phyloP scores from a whole-genome alignment of 1,284 basidiomycete genomes.

The Macrocystidia cucumis region DNA sequence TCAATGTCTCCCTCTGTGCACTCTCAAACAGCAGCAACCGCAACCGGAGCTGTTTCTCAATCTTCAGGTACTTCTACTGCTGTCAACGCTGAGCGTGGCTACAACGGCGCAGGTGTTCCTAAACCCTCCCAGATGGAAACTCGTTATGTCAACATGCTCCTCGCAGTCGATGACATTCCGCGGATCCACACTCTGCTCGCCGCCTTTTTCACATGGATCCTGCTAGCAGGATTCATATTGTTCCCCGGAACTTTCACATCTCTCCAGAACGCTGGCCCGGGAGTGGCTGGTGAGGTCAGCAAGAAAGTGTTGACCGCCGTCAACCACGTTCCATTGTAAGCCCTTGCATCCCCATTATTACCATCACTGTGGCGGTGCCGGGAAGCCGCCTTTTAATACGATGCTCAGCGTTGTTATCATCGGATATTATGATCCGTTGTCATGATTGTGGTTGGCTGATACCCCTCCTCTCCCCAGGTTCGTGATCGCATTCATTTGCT shows the following conservation, averaged over 20 bases:
- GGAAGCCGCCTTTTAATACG: too few species aligned
- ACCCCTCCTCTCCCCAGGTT: conserved; percentile 24
- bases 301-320: conserved; percentile 25
- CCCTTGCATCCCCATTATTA: conserved; percentile 2
- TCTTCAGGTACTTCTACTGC: too few species aligned
- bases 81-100: too few species aligned
- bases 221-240: conserved; percentile 50
- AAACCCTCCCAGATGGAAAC: conserved; percentile 19
- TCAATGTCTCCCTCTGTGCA: too few species aligned
- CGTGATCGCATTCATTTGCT: conserved; percentile 44
- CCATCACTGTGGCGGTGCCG: too few species aligned
- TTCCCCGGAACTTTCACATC: conserved; percentile 53
- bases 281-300: conserved; percentile 18
- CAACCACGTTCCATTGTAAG: conserved; percentile 36
- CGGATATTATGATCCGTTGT: too few species aligned
- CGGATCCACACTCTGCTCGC: conserved; percentile 35
- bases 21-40: too few species aligned
- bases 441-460: conserved; percentile 3
- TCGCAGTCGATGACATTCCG: conserved; percentile 39
- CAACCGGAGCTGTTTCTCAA: too few species aligned
- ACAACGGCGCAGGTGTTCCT: too few species aligned
- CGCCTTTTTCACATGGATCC: conserved; percentile 49
- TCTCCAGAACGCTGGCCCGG: conserved; percentile 23
- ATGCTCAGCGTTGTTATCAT: too few species aligned
- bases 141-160: conserved; percentile 41